Conservation (phyloP, 495 filamentous ascomycete species). For the Cryomyces minteri region DNA sequence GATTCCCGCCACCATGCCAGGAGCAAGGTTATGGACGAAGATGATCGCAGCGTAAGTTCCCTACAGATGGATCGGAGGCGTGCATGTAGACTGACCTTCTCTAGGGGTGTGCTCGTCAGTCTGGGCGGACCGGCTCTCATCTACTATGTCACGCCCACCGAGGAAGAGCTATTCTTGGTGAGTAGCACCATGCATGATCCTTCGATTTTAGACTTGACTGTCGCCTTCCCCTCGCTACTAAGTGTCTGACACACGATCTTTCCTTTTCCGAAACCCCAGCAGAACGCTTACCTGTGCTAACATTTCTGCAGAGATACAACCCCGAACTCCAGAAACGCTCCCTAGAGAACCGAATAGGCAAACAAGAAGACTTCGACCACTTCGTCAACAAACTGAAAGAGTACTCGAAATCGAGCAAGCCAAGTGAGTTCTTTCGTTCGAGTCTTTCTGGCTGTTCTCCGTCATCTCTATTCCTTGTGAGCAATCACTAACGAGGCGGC, state of each 20-base stretch:
- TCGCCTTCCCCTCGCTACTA: not conserved
- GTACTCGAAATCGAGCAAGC: constrained; percentile 79
- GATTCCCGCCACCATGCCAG: constrained; percentile 25
- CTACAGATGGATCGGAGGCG: not conserved
- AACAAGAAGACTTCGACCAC: constrained; percentile 70
- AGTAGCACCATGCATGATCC: not conserved
- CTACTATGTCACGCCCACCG: constrained; percentile 62
- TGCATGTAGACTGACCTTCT: not conserved
- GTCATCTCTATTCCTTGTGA: not conserved
- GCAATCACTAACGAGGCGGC: no score
- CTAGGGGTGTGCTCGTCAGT: constrained; percentile 45
- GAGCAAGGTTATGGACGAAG: constrained; percentile 33
- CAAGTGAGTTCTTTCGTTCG: constrained; percentile 31
- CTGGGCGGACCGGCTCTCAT: constrained; percentile 76
- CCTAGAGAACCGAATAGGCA: constrained; percentile 50
- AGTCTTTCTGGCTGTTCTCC: not conserved
- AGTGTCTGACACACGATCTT: no score
- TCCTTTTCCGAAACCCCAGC: not conserved
- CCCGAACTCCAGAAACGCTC: constrained; percentile 78
- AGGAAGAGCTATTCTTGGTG: constrained; percentile 74
- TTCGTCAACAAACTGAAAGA: constrained; percentile 71
- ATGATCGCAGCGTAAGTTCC: constrained; percentile 31
- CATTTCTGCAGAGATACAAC: constrained; percentile 52
- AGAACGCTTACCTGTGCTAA: not conserved
- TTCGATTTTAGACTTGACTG: not conserved